These are phyloP conservation scores for Penicillium longicatenatum DNA, from an alignment of 495 filamentous ascomycete genomes.

Conservation along the genomic window DNA sequence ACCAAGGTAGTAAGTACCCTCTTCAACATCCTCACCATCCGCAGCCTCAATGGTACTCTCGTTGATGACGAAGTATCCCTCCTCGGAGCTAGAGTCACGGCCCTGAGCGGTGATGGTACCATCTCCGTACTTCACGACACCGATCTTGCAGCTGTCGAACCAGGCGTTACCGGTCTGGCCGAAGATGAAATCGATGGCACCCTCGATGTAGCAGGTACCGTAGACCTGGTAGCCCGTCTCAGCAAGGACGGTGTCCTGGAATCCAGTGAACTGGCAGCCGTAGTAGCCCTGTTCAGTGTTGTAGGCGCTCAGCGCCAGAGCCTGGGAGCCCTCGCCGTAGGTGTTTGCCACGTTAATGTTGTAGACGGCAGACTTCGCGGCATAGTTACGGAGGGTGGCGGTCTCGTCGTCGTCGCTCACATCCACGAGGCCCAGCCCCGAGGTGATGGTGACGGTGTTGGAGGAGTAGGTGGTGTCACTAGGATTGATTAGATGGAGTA, in stretches of 20 bases:
- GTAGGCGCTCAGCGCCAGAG: slow-evolving; percentile 59
- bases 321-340: slow-evolving; percentile 55
- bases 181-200: slow-evolving; percentile 69
- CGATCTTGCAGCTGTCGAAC: slow-evolving; percentile 61
- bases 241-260: slow-evolving; percentile 64
- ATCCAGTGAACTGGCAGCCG: slow-evolving; percentile 56
- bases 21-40: slow-evolving; percentile 44
- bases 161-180: slow-evolving; percentile 61
- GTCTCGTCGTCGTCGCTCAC: slow-evolving; percentile 42
- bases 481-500: background rate
- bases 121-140: slow-evolving; percentile 40
- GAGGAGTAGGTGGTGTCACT: slow-evolving; percentile 50
- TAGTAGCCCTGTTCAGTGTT: slow-evolving; percentile 59
- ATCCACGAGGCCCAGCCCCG: slow-evolving; percentile 41
- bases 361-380: slow-evolving; percentile 56
- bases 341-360: slow-evolving; percentile 65
- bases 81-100: slow-evolving; percentile 48
- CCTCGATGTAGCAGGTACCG: slow-evolving; percentile 55
- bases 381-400: slow-evolving; percentile 56
- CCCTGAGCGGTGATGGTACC: slow-evolving; percentile 66
- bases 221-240: slow-evolving; percentile 62
- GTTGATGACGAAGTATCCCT: slow-evolving; percentile 65
- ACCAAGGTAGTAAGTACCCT: slow-evolving; percentile 61
- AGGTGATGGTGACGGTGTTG: slow-evolving; percentile 63
- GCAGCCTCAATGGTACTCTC: slow-evolving; percentile 52